Evolutionary conservation across 345 rosid genomes (phyloP).

Genomic region (Melaleuca quinquenervia): DNA sequence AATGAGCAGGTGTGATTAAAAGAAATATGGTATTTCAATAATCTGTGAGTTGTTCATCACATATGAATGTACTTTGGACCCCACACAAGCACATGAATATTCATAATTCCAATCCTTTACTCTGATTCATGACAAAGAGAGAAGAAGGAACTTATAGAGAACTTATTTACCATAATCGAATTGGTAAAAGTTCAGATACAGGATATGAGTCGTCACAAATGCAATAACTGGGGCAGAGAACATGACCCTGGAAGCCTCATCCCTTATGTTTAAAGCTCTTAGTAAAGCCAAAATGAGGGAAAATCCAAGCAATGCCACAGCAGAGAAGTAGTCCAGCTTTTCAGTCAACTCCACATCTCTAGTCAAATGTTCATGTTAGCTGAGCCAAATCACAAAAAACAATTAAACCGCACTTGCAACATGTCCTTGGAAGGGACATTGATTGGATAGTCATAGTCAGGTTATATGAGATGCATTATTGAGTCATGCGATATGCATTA

Average conservation of each 20-base stretch:
- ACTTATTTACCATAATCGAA: conserved; percentile 57
- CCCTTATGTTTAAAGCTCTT: conserved; percentile 55
- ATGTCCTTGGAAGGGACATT: neutral
- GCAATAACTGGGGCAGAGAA: conserved; percentile 72
- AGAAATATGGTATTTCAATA: neutral
- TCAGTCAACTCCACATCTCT: conserved; percentile 81
- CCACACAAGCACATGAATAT: neutral
- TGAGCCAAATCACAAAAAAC: neutral
- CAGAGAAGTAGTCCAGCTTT: conserved; percentile 73
- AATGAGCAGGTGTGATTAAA: neutral
- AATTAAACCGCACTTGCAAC: neutral
- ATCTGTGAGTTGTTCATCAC: neutral
- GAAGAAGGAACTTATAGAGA: neutral
- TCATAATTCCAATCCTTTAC: neutral
- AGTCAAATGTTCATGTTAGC: neutral
- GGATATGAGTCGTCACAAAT: conserved; percentile 65
- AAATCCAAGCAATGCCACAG: conserved; percentile 61
- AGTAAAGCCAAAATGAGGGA: conserved; percentile 53
- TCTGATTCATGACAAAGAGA: neutral
- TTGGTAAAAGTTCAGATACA: conserved; percentile 67
- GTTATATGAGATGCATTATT: neutral
- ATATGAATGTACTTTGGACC: neutral
- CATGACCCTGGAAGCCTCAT: conserved; percentile 78
- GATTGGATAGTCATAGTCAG: neutral
- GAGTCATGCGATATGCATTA: neutral